phyloP scores from a whole-genome alignment of 2,329 filamentous ascomycete genomes.

The Sporothrix globosa region DNA sequence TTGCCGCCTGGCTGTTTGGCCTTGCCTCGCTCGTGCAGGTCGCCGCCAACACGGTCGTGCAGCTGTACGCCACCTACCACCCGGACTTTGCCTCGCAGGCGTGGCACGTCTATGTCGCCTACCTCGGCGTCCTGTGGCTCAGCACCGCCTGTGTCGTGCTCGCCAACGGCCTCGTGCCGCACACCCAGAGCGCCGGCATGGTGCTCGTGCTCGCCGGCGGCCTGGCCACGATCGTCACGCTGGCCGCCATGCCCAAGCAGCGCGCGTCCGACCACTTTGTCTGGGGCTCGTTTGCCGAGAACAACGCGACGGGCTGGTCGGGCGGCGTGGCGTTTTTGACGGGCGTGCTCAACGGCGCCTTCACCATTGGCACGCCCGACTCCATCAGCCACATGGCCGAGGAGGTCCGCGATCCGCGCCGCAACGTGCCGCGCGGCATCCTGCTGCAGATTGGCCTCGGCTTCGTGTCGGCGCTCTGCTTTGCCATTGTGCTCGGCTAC shows the following conservation, averaged over 20 bases:
- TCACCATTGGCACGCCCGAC: conserved; percentile 66
- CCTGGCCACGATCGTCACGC: conserved; percentile 57
- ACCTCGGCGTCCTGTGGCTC: conserved; percentile 59
- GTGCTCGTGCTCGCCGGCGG: conserved; percentile 59
- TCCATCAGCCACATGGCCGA: conserved; percentile 65
- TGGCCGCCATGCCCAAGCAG: conserved; percentile 54
- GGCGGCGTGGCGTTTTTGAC: conserved; percentile 66
- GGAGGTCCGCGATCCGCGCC: conserved; percentile 55
- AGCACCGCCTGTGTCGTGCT: conserved; percentile 58
- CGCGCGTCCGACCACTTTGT: conserved; percentile 58
- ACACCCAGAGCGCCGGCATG: conserved; percentile 56
- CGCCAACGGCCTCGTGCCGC: conserved; percentile 59
- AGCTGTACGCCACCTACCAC: conserved; percentile 64
- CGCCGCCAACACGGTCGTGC: conserved; percentile 61
- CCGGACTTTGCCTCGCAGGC: conserved; percentile 53
- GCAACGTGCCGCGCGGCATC: conserved; percentile 56
- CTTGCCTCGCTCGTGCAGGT: conserved; percentile 62
- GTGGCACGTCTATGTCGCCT: conserved; percentile 65
- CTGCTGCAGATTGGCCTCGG: conserved; percentile 53
- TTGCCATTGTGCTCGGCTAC: conserved; percentile 57
- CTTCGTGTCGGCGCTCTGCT: conserved; percentile 55
- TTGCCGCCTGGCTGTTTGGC: conserved; percentile 65
- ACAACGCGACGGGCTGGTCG: conserved; percentile 57
- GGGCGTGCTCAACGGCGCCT: conserved; percentile 69
- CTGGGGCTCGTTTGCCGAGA: conserved; percentile 54